Conservation (phyloP, 2,329 filamentous ascomycete species). For the Malbranchea cinnamomea region DNA sequence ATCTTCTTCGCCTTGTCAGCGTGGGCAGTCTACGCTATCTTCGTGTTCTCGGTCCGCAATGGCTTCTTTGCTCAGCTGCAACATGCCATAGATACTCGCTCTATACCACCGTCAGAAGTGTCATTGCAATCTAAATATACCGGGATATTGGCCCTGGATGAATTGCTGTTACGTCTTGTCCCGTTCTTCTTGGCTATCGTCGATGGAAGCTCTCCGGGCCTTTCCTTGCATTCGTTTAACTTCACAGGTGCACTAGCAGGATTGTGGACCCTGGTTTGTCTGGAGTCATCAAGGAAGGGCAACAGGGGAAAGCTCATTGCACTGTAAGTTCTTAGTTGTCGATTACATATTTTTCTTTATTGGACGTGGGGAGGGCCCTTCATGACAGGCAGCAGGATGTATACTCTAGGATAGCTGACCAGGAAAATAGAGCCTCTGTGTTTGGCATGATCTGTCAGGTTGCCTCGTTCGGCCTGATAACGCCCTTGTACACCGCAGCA, state of each 20-base stretch:
- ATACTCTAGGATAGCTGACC: constrained; percentile 10
- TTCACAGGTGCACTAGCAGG: constrained; percentile 28
- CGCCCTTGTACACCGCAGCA: constrained; percentile 28
- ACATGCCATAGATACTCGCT: constrained; percentile 12
- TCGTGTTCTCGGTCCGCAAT: constrained; percentile 20
- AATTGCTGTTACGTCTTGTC: constrained; percentile 18
- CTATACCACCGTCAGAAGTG: constrained; percentile 15
- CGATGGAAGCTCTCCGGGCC: constrained; percentile 22
- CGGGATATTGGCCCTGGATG: constrained; percentile 19
- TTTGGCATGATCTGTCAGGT: constrained; percentile 30
- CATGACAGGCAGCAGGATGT: constrained; percentile 6
- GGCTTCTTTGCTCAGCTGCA: constrained; percentile 14
- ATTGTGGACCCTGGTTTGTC: constrained; percentile 27
- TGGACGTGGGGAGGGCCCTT: too few relatives aligned
- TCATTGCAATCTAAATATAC: constrained; percentile 21
- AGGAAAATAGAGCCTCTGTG: too few relatives aligned
- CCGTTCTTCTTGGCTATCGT: constrained; percentile 27
- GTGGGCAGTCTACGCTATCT: constrained; percentile 16
- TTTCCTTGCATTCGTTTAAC: constrained; percentile 22
- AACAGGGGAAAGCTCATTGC: too few relatives aligned
- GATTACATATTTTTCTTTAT: too few relatives aligned
- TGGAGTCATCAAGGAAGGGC: constrained; percentile 32
- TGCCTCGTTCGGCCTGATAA: constrained; percentile 29
- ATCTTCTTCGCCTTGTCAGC: constrained; percentile 19
- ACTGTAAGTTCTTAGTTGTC: too few relatives aligned